A percentile compares a stretch with the other conserved stretches of the same genome.
phyloP scores from a whole-genome alignment of 345 rosid genomes.

The Lepidium didymum region DNA sequence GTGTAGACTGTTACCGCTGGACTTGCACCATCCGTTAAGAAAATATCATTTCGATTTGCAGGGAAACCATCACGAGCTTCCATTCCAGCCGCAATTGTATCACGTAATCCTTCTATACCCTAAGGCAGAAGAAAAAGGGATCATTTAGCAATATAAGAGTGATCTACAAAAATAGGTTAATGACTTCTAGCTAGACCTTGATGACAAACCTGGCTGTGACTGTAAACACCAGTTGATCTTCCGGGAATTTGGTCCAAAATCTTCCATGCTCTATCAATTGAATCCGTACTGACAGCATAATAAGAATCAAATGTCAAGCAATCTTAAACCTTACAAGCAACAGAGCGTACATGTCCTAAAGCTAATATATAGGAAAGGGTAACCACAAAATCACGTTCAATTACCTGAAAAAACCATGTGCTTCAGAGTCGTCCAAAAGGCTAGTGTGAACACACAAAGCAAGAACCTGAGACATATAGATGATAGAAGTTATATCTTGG shows the following conservation, averaged over 20 bases:
- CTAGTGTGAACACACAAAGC: slow-evolving; percentile 75
- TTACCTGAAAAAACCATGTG: slow-evolving; percentile 89
- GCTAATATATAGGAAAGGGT: not conserved
- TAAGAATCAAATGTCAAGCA: not conserved
- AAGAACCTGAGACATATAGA: slow-evolving; percentile 50
- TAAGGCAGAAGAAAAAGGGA: slow-evolving; percentile 16
- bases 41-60: slow-evolving; percentile 78
- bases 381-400: not conserved
- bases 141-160: not conserved
- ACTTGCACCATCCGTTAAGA: slow-evolving; percentile 95
- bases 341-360: not conserved
- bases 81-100: slow-evolving; percentile 78
- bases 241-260: slow-evolving; percentile 88
- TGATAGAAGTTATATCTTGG: not conserved
- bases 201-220: slow-evolving; percentile 78
- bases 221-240: slow-evolving; percentile 91
- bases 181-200: not conserved
- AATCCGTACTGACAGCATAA: slow-evolving; percentile 51
- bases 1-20: slow-evolving; percentile 50
- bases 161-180: not conserved
- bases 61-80: slow-evolving; percentile 90
- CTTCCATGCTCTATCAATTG: slow-evolving; percentile 82
- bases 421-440: slow-evolving; percentile 74
- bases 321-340: not conserved
- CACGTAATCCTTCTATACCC: slow-evolving; percentile 90